Conservation (phyloP, 768 basidiomycete genomes). For the Suillus bovinus region DNA sequence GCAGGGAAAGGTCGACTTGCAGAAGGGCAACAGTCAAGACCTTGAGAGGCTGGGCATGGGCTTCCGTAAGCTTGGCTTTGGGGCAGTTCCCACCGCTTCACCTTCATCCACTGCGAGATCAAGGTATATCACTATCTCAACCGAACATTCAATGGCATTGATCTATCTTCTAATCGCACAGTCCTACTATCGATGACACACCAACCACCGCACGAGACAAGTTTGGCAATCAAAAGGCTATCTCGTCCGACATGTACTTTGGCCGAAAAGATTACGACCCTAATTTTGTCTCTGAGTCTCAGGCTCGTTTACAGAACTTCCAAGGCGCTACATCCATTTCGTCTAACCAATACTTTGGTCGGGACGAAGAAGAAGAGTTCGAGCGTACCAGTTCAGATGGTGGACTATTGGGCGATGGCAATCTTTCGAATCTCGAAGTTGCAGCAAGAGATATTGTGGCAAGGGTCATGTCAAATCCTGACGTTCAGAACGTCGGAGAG, state of each 20-base stretch:
- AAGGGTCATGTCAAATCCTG: constrained; percentile 77
- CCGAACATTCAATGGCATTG: neutral
- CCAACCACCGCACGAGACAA: constrained; percentile 85
- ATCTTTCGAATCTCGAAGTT: constrained; percentile 53
- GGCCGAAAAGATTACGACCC: constrained; percentile 88
- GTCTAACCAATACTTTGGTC: constrained; percentile 94
- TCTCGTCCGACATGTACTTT: constrained; percentile 98
- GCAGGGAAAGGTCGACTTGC: constrained; percentile 31
- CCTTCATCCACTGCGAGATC: constrained; percentile 48
- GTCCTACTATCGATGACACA: constrained; percentile 49
- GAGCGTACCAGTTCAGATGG: constrained; percentile 50
- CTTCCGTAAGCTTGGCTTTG: constrained; percentile 82
- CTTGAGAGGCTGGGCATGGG: constrained; percentile 64
- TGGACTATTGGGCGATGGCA: constrained; percentile 50
- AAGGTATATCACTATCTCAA: constrained; percentile 26
- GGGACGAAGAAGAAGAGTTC: constrained; percentile 70
- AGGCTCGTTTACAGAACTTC: constrained; percentile 80
- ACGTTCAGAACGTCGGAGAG: constrained; percentile 84
- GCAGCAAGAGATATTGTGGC: constrained; percentile 78
- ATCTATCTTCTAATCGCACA: constrained; percentile 11
- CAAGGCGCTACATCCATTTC: constrained; percentile 92
- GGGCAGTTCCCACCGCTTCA: constrained; percentile 68
- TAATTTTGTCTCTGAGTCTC: constrained; percentile 67
- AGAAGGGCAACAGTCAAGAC: constrained; percentile 47
- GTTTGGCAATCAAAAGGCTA: constrained; percentile 91